Conservation (phyloP, 805 yeast genomes). For the Starmerella apis region DNA sequence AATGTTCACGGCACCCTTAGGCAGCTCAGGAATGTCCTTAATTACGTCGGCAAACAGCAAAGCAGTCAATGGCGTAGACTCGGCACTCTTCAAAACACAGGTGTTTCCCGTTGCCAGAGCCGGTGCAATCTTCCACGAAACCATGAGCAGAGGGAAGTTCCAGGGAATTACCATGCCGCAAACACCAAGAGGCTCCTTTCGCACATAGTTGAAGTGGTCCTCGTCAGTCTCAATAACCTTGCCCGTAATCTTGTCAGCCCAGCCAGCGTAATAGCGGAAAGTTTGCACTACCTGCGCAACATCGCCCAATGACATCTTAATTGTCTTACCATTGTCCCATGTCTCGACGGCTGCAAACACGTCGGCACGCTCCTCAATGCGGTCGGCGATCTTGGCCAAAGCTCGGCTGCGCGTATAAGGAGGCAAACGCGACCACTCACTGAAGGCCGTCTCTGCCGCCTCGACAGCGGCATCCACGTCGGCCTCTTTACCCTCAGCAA, state of each 20-base stretch:
- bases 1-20: constrained; percentile 65
- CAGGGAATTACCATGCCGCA: constrained; percentile 64
- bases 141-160: constrained; percentile 64
- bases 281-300: constrained; percentile 47
- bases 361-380: constrained; percentile 63
- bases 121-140: constrained; percentile 73
- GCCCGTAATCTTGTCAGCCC: constrained; percentile 63
- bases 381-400: constrained; percentile 64
- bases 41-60: constrained; percentile 46
- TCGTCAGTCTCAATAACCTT: constrained; percentile 47
- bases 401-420: constrained; percentile 57
- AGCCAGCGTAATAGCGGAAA: constrained; percentile 60
- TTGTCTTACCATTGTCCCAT: constrained; percentile 79
- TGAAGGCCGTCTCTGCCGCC: constrained; percentile 71
- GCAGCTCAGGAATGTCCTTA: constrained; percentile 59
- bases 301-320: constrained; percentile 37
- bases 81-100: constrained; percentile 63
- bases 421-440: constrained; percentile 57
- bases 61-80: constrained; percentile 62
- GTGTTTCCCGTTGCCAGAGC: constrained; percentile 74
- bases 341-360: constrained; percentile 72
- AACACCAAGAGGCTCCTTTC: constrained; percentile 57
- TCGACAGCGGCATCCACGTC: constrained; percentile 80
- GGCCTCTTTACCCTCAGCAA: constrained; percentile 65
- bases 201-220: constrained; percentile 55